Conservation (phyloP, 306 rosid genomes). For the Lathyrus sativus region DNA sequence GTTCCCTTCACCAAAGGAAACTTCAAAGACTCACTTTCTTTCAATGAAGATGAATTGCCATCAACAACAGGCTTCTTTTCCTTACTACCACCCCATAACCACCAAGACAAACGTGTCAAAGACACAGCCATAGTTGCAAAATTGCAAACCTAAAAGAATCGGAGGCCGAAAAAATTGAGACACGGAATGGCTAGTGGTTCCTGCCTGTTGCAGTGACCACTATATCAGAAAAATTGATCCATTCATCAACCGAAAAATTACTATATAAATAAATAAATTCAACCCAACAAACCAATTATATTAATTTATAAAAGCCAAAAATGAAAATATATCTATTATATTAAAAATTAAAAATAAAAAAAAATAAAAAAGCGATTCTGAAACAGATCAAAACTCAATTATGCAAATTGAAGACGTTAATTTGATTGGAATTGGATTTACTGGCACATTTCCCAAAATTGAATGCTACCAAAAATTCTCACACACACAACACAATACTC, state of each 20-base stretch:
- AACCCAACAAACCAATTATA: slow-evolving; percentile 39
- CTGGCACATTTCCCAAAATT: slow-evolving; percentile 35
- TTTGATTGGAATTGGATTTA: slow-evolving; percentile 11
- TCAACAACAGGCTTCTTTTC: slow-evolving; percentile 63
- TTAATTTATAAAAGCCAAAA: slow-evolving; percentile 13
- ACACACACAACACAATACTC: slow-evolving; percentile 10
- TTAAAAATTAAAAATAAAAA: neutral
- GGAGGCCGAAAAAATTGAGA: slow-evolving; percentile 40
- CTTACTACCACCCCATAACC: slow-evolving; percentile 76
- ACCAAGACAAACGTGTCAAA: slow-evolving; percentile 67
- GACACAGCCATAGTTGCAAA: slow-evolving; percentile 68
- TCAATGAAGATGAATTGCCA: slow-evolving; percentile 55
- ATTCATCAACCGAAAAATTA: slow-evolving; percentile 30
- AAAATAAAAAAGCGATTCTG: slow-evolving; percentile 23
- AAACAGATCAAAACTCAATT: slow-evolving; percentile 38
- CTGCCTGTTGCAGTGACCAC: slow-evolving; percentile 81
- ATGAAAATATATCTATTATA: neutral
- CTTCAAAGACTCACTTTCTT: slow-evolving; percentile 63
- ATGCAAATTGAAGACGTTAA: slow-evolving; percentile 33
- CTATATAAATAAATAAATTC: slow-evolving; percentile 32
- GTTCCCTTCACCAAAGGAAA: slow-evolving; percentile 63
- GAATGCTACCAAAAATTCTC: slow-evolving; percentile 36
- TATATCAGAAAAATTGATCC: slow-evolving; percentile 55
- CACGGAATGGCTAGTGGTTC: slow-evolving; percentile 51
- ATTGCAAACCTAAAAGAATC: slow-evolving; percentile 29